Percentiles rank a stretch among this genome's conserved stretches.
phyloP scores from a whole-genome alignment of 441 rosid species.

The Rhodomyrtus psidioides region DNA sequence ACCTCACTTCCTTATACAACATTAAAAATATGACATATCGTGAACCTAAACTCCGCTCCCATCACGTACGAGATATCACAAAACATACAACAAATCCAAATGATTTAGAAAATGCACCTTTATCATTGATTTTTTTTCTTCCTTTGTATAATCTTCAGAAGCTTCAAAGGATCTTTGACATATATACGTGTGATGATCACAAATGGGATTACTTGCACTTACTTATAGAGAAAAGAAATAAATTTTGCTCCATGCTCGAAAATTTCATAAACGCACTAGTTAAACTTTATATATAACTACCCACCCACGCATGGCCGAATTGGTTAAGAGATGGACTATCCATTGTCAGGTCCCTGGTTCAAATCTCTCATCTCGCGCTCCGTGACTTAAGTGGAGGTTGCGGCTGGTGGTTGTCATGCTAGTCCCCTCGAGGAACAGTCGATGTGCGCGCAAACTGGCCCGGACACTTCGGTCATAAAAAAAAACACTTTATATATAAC shows the following conservation, averaged over 20 bases:
- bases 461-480: too few relatives aligned
- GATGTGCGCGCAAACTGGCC: too few relatives aligned
- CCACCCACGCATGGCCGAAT: too few relatives aligned
- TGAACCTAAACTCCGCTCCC: background rate
- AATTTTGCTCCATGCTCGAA: background rate
- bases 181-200: background rate
- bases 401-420: too few relatives aligned
- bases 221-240: background rate
- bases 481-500: too few relatives aligned
- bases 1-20: background rate
- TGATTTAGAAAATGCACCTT: background rate
- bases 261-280: background rate
- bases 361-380: too few relatives aligned
- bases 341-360: too few relatives aligned
- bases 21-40: background rate
- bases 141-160: background rate
- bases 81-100: background rate
- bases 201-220: background rate
- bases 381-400: too few relatives aligned
- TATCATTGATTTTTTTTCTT: fast-evolving
- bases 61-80: background rate
- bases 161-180: background rate
- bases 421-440: too few relatives aligned
- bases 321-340: too few relatives aligned
- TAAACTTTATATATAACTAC: fast-evolving